phyloP scores from a whole-genome alignment of 495 filamentous ascomycete species.

The Corynascus novoguineensis region DNA sequence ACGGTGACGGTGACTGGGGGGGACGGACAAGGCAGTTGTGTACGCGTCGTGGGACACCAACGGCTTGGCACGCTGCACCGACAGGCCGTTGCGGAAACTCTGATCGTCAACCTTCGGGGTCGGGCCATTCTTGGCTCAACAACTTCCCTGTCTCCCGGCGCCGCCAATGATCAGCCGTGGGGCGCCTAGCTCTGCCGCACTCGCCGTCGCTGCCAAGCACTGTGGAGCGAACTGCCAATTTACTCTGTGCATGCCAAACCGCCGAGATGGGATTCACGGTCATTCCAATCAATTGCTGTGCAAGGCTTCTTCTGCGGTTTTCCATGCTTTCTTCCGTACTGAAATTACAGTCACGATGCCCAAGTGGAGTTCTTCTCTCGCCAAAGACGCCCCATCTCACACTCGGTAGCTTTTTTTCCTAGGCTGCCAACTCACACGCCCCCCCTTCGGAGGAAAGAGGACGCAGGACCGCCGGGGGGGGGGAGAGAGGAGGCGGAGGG shows the following conservation, averaged over 20 bases:
- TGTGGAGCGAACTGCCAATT: slow-evolving; percentile 26
- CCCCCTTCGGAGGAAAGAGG: slow-evolving; percentile 8
- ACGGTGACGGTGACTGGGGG: slow-evolving; percentile 14
- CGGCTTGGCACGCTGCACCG: slow-evolving; percentile 18
- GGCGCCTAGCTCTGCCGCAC: slow-evolving; percentile 21
- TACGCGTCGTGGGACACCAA: slow-evolving; percentile 11
- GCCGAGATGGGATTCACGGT: slow-evolving; percentile 23
- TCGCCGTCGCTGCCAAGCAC: slow-evolving; percentile 25
- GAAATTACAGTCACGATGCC: slow-evolving; percentile 9
- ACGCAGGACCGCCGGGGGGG: too few species aligned
- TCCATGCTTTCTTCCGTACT: slow-evolving; percentile 15
- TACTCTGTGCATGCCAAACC: slow-evolving; percentile 24
- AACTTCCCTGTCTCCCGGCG: slow-evolving; percentile 17
- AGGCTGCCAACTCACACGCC: not conserved
- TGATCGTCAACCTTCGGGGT: slow-evolving; percentile 19
- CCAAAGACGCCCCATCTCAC: not conserved
- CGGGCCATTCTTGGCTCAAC: slow-evolving; percentile 22
- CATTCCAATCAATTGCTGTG: slow-evolving; percentile 22
- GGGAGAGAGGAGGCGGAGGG: too few species aligned
- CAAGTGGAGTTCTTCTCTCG: slow-evolving; percentile 2
- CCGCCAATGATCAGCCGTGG: slow-evolving; percentile 27
- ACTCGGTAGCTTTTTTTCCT: not conserved
- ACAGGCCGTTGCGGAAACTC: slow-evolving; percentile 18
- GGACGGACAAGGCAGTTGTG: slow-evolving; percentile 4
- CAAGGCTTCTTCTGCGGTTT: slow-evolving; percentile 27